Base-by-base conservation (phyloP, 2,329 filamentous ascomycete genomes). In the Dactylonectria macrodidyma region DNA sequence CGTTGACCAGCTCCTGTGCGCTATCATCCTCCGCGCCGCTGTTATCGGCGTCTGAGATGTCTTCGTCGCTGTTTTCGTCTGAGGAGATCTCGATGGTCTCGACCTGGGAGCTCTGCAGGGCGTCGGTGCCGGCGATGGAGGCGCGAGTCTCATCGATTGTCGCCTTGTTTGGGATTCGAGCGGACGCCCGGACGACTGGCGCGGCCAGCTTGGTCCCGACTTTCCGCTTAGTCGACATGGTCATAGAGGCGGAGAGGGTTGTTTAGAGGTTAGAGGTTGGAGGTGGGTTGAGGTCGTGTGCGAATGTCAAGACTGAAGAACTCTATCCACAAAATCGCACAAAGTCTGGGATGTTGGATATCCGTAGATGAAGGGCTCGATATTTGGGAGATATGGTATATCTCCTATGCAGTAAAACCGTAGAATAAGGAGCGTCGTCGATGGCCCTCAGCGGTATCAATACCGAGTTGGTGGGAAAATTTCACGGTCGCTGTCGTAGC, bases 211-310 rank as follows among this genome's bases (percentile, higher is more conserved):
- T 87, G 70, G 84, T 83, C 67, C 87, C 81, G 65, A 86, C 83
- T 85, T 90, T 91, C 78, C 89, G 84, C 80, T 90, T 91, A 51
- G 88, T 87, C 68, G 89, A 88, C 86, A 90, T 89, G 68, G 77
- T 75, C 74, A 76, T 78, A 14, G 41, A n/a, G 41, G n/a, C 41
- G 14, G 38, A 12, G 67, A 65, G 65, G 59, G 38, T 50, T 22
- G 26, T 48, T 54, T 60, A 57, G 58, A 50, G 47, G 34, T 64
- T 59, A 68, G 65, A 62, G 59, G 52, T 33, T 50, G 56, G 57
- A 59, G 50, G 55, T 19, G 50, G 19, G 41, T n/a, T 44, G 26
- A 58, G 60, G 70, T 70, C 66, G 71, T 61, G 66, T 75, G 51
- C 33, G 71, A 66, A 72, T 44, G 58, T 66, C 57, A 44, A 44